Conservation (phyloP, 2,329 filamentous ascomycete genomes). For the Stagonosporopsis rhizophila region DNA sequence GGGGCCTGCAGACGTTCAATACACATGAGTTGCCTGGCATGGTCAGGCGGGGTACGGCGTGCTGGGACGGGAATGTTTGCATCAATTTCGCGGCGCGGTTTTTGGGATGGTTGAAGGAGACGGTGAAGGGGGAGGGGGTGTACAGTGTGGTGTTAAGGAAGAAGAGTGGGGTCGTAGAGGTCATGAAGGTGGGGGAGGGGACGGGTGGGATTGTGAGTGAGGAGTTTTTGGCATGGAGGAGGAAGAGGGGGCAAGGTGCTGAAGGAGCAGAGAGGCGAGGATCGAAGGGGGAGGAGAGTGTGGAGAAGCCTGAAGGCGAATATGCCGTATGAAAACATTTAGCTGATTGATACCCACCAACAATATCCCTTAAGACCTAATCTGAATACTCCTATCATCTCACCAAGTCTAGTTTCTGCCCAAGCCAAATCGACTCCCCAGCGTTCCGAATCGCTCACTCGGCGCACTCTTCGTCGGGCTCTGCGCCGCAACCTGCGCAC, state of each 20-base stretch:
- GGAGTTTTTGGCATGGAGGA: slow-evolving; percentile 81
- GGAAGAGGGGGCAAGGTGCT: slow-evolving; percentile 33
- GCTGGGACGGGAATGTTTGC: slow-evolving; percentile 92
- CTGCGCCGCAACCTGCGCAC: slow-evolving; percentile 44
- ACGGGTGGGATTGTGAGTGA: slow-evolving; percentile 78
- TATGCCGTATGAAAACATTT: background rate
- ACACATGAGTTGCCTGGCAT: slow-evolving; percentile 79
- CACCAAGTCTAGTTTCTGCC: slow-evolving; percentile 16
- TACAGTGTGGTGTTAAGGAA: slow-evolving; percentile 78
- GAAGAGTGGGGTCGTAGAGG: slow-evolving; percentile 70
- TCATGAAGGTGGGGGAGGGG: slow-evolving; percentile 77
- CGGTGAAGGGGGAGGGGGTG: slow-evolving; percentile 72
- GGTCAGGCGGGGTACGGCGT: slow-evolving; percentile 71
- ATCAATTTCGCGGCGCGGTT: slow-evolving; percentile 87
- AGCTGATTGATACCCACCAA: slow-evolving; percentile 1
- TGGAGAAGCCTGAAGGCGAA: background rate
- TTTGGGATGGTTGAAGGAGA: slow-evolving; percentile 74
- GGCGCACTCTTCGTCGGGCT: slow-evolving; percentile 40
- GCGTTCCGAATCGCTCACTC: slow-evolving; percentile 44
- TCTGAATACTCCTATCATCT: background rate
- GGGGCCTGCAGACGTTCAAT: slow-evolving; percentile 76
- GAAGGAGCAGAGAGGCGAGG: background rate
- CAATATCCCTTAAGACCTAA: background rate
- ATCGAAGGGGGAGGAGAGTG: background rate
- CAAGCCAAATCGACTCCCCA: slow-evolving; percentile 46